A percentile compares a stretch with the other conserved stretches of the same genome.
Evolutionary conservation across 768 basidiomycete genomes (phyloP).

Genomic region (Boletus tomentosulus): DNA sequence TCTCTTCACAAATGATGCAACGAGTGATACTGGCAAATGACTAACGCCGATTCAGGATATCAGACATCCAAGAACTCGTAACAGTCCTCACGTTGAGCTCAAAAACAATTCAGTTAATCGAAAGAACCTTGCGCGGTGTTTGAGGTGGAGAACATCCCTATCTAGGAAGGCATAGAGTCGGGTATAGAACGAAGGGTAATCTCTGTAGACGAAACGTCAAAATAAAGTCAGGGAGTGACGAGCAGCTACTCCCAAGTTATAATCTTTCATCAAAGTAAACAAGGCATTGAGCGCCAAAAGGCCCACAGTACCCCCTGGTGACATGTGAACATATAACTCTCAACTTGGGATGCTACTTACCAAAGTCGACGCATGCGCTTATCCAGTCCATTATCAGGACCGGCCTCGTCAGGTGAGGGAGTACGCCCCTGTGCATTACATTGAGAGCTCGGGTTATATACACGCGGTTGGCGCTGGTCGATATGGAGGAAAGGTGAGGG

Average conservation of each 20-base stretch:
- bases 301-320: slow-evolving; percentile 74
- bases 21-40: slow-evolving; percentile 83
- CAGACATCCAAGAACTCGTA: neutral
- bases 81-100: slow-evolving; percentile 74
- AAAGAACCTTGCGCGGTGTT: slow-evolving; percentile 93
- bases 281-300: slow-evolving; percentile 88
- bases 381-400: slow-evolving; percentile 92
- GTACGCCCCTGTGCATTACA: slow-evolving; percentile 76
- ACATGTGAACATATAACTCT: neutral
- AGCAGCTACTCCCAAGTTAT: slow-evolving; percentile 71
- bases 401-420: slow-evolving; percentile 78
- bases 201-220: slow-evolving; percentile 44
- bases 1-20: slow-evolving; percentile 93
- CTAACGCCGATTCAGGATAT: slow-evolving; percentile 35
- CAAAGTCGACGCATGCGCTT: slow-evolving; percentile 75
- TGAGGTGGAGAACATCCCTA: slow-evolving; percentile 82
- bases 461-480: slow-evolving; percentile 28
- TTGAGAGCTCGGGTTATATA: slow-evolving; percentile 59
- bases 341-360: slow-evolving; percentile 35
- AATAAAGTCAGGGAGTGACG: neutral
- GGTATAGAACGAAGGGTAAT: slow-evolving; percentile 94
- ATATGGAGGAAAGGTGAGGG: slow-evolving; percentile 47
- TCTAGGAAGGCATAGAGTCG: slow-evolving; percentile 89
- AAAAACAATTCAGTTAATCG: slow-evolving; percentile 87
- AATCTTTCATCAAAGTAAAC: slow-evolving; percentile 86